phyloP scores from a whole-genome alignment of 2,329 filamentous ascomycete species.

The Sclerotinia spermophila region DNA sequence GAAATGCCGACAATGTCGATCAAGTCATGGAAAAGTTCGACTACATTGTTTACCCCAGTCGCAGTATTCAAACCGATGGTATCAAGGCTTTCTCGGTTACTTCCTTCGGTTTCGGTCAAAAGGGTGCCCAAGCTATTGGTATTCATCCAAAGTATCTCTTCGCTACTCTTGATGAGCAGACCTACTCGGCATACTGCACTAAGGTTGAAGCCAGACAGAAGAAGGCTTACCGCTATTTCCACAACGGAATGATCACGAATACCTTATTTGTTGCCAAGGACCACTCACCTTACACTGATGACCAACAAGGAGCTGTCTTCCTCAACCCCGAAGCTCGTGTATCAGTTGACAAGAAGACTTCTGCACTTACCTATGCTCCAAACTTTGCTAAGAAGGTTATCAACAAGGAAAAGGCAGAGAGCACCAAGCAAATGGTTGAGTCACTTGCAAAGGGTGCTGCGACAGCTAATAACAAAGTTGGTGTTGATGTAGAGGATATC shows the following conservation, averaged over 20 bases:
- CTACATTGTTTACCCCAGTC: slow-evolving; percentile 94
- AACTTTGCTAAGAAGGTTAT: slow-evolving; percentile 59
- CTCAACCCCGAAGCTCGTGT: slow-evolving; percentile 93
- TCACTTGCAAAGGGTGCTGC: slow-evolving; percentile 64
- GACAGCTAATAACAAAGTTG: slow-evolving; percentile 71
- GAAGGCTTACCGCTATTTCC: slow-evolving; percentile 98
- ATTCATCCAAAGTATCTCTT: slow-evolving; percentile 96
- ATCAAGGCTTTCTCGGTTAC: slow-evolving; percentile 99
- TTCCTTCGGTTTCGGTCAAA: slow-evolving; percentile 98
- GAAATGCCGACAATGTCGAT: slow-evolving; percentile 97
- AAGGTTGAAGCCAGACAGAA: slow-evolving; percentile 95
- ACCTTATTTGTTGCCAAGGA: slow-evolving; percentile 94
- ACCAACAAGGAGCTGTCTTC: slow-evolving; percentile 82
- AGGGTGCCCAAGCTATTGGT: slow-evolving; percentile 95
- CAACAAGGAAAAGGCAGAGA: slow-evolving; percentile 56
- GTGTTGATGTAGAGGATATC: slow-evolving; percentile 91
- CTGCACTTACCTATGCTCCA: slow-evolving; percentile 68
- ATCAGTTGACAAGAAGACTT: slow-evolving; percentile 77
- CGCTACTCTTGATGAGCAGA: slow-evolving; percentile 83
- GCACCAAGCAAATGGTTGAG: slow-evolving; percentile 67
- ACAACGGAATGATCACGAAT: slow-evolving; percentile 98
- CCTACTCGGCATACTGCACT: slow-evolving; percentile 75
- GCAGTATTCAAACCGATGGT: slow-evolving; percentile 93
- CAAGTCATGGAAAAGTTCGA: slow-evolving; percentile 96
- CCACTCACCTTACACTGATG: slow-evolving; percentile 83